Conservation (phyloP, 1,284 basidiomycete genomes). For the Neonothopanus nambi region DNA sequence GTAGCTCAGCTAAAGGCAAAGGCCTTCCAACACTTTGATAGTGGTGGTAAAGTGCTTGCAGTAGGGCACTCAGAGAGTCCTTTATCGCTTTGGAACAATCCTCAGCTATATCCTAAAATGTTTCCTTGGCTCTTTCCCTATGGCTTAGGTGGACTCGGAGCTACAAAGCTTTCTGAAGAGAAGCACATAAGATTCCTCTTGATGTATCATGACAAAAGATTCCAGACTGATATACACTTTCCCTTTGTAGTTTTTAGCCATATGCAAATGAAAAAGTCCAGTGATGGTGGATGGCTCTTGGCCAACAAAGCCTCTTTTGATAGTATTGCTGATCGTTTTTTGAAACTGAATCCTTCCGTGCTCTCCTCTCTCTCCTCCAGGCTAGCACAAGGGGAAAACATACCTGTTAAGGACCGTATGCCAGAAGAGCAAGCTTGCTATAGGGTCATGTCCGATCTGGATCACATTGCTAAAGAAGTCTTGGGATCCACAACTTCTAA, state of each 20-base stretch:
- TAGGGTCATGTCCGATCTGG: slow-evolving; percentile 33
- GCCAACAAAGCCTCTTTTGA: slow-evolving; percentile 26
- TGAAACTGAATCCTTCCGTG: slow-evolving; percentile 24
- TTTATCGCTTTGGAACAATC: too few species aligned
- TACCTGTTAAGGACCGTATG: too few species aligned
- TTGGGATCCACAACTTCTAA: slow-evolving; percentile 33
- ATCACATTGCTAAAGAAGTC: slow-evolving; percentile 33
- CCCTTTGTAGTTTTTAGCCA: too few species aligned
- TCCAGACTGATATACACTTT: too few species aligned
- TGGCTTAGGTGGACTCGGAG: slow-evolving; percentile 32
- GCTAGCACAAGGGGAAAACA: slow-evolving; percentile 23
- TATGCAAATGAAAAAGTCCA: too few species aligned
- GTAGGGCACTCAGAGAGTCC: too few species aligned
- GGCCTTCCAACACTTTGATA: too few species aligned
- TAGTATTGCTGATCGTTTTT: slow-evolving; percentile 25
- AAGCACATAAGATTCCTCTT: slow-evolving; percentile 26
- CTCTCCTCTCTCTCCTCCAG: slow-evolving; percentile 24
- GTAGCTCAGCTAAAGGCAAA: slow-evolving; percentile 8
- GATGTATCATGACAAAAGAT: slow-evolving; percentile 32
- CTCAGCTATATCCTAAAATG: slow-evolving; percentile 32
- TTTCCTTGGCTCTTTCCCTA: slow-evolving; percentile 41
- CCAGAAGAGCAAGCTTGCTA: slow-evolving; percentile 37
- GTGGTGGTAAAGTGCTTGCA: too few species aligned
- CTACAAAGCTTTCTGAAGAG: slow-evolving; percentile 20
- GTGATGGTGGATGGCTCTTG: too few species aligned